Percentiles rank a stretch among this genome's conserved stretches.
Evolutionary conservation across 192 early-diverging fungal species (phyloP).

Genomic region (Umbelopsis isabellina): DNA sequence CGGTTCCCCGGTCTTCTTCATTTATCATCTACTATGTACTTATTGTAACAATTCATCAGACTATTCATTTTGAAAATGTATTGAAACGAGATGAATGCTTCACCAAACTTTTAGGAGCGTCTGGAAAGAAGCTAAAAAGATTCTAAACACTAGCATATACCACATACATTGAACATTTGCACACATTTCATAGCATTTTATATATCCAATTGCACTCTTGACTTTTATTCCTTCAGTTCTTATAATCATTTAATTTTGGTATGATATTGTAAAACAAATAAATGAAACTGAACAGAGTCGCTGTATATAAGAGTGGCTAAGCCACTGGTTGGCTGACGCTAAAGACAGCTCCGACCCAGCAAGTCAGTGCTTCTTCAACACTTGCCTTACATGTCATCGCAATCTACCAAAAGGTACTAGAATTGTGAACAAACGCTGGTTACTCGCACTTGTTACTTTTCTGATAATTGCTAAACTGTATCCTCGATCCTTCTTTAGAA

Average conservation of each 20-base stretch:
- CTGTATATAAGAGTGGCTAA: too few relatives aligned
- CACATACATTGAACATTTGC: not conserved
- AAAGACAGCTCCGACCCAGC: not conserved
- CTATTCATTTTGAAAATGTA: conserved; percentile 31
- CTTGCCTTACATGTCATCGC: not conserved
- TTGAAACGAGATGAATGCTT: conserved; percentile 36
- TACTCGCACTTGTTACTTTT: not conserved
- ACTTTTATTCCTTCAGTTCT: too few relatives aligned
- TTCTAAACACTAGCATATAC: not conserved
- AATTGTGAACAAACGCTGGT: not conserved
- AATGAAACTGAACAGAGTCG: too few relatives aligned
- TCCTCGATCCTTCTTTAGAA: conserved; percentile 25
- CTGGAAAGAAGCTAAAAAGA: conserved; percentile 13
- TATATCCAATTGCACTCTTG: not conserved
- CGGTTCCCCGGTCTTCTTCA: not conserved
- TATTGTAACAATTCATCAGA: not conserved
- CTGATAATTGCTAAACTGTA: not conserved
- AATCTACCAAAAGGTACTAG: conserved; percentile 14
- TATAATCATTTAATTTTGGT: too few relatives aligned
- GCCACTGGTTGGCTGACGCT: too few relatives aligned
- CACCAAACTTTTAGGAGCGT: conserved; percentile 26
- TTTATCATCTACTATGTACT: not conserved
- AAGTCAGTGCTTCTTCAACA: too few relatives aligned
- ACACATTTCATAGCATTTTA: not conserved
- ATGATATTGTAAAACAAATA: too few relatives aligned